Conservation (phyloP, 208 protist species). For the Wallacemonas sp. region DNA sequence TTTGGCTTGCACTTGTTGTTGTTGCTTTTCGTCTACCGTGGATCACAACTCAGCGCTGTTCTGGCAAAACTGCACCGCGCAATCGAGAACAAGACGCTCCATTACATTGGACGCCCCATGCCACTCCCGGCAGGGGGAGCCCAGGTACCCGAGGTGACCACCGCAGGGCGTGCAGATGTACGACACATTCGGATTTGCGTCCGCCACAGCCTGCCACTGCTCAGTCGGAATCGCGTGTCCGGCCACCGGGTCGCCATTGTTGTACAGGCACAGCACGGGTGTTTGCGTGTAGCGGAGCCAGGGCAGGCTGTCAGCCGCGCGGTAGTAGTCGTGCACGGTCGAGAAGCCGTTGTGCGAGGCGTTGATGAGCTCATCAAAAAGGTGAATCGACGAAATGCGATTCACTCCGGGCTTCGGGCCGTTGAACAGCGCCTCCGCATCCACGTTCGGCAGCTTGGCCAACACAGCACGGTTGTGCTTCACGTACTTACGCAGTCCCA, state of each 20-base stretch:
- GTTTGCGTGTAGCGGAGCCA: constrained; percentile 19
- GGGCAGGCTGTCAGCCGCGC: constrained; percentile 19
- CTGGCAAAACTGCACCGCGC: constrained; percentile 11
- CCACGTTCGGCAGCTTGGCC: constrained; percentile 22
- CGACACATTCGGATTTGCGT: constrained; percentile 25
- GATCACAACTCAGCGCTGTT: constrained; percentile 18
- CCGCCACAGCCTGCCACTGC: constrained; percentile 25
- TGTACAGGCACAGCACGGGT: constrained; percentile 27
- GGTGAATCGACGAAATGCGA: constrained; percentile 11
- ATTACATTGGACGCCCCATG: constrained; percentile 22
- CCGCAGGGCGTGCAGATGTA: constrained; percentile 35
- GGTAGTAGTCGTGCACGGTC: constrained; percentile 36
- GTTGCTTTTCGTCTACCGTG: background rate
- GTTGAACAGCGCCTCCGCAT: constrained; percentile 24
- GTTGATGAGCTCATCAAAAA: constrained; percentile 36
- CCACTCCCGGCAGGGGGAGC: constrained; percentile 31
- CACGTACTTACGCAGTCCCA: constrained; percentile 24
- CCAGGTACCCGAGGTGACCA: constrained; percentile 47
- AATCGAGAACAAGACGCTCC: constrained; percentile 23
- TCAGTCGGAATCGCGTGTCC: constrained; percentile 8
- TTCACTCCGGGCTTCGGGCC: constrained; percentile 15
- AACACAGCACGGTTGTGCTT: constrained; percentile 28
- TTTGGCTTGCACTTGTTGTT: background rate
- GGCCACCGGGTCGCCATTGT: constrained; percentile 28
- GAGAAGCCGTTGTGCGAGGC: constrained; percentile 40